Base-by-base conservation (phyloP, 2,329 filamentous ascomycete species). In the Elsinoe ampelina region DNA sequence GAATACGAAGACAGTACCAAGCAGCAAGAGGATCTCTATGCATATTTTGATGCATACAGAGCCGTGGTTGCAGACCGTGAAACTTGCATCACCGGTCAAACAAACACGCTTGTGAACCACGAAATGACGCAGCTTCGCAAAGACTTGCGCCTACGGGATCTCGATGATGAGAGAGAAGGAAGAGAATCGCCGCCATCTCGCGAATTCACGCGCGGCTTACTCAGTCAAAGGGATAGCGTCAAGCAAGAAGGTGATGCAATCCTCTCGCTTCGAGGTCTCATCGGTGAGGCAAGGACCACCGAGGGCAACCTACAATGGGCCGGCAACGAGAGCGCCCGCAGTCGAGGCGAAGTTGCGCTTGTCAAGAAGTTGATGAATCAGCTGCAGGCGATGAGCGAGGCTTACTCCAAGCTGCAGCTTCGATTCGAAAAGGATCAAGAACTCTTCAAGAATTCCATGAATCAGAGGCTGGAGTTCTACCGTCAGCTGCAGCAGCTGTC, bases 1-100 rank as follows among this genome's bases (percentile, higher is more conserved):
- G 93, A 97, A 68, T 93, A 95, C 61, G 87, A 89, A 62, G 82
- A 87, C 32, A 95, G 92, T 0, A 89, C 90, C 0, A 88, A 88
- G 68, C 80, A 85, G 45, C 92, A 97, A 71, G 92, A 96, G 60
- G 84, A 95, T 66, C 80, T 96, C 41, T 88, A 92, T 70, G 87
- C 87, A 5, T 95, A 95, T 65, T 86, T 95, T 58, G 84, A 90
- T 66, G 84, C 82, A 7, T 75, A 96, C 26, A 80, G 89, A 58
- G 82, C 86, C 0, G 77, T 86, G 48, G 80, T 93, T 57, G 85
- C 88, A 5, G 91, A 97, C 70, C 83, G 92, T 11, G 82, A 86
- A 61, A 82, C 86, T 61, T 82, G 84, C 26, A 76, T 96, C 13
- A 86, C 85, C 1, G 92, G 92, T 0, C 79, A 89, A 58, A 77